Evolutionary conservation across 2,329 filamentous ascomycete species (phyloP).

Genomic region (Colletotrichum tanaceti): DNA sequence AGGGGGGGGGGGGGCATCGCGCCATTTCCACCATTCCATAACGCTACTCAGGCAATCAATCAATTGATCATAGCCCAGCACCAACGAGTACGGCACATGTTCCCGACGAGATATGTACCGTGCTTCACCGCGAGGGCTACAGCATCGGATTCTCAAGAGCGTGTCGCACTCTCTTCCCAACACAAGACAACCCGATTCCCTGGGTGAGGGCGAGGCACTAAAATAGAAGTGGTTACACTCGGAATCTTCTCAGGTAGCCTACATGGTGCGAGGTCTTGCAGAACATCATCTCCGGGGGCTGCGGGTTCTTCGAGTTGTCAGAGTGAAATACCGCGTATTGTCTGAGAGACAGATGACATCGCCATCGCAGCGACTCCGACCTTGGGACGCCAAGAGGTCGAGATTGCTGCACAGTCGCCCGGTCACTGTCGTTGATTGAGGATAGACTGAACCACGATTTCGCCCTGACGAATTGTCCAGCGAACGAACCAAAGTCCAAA

Average conservation of each 20-base stretch:
- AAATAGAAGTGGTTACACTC: conserved; percentile 37
- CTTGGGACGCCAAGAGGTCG: conserved; percentile 1
- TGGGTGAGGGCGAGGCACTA: conserved; percentile 20
- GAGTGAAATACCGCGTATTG: conserved; percentile 11
- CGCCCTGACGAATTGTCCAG: background rate
- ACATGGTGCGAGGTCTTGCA: conserved; percentile 17
- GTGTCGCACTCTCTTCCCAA: background rate
- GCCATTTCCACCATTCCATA: conserved; percentile 13
- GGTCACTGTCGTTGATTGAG: background rate
- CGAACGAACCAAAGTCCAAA: background rate
- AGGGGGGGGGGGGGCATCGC: conserved; percentile 2
- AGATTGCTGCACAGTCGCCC: background rate
- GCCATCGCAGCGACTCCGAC: conserved; percentile 14
- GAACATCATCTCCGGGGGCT: conserved; percentile 35
- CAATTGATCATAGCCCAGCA: background rate
- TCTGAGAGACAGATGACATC: conserved; percentile 16
- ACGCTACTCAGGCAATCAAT: background rate
- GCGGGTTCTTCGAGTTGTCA: conserved; percentile 14
- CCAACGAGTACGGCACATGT: background rate
- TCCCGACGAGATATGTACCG: too few species aligned
- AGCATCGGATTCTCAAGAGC: background rate
- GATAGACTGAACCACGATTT: background rate
- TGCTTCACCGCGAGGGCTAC: background rate
- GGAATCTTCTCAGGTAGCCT: conserved; percentile 17
- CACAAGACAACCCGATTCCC: background rate